phyloP scores from a whole-genome alignment of 306 rosid genomes.

The Quercus ilex region DNA sequence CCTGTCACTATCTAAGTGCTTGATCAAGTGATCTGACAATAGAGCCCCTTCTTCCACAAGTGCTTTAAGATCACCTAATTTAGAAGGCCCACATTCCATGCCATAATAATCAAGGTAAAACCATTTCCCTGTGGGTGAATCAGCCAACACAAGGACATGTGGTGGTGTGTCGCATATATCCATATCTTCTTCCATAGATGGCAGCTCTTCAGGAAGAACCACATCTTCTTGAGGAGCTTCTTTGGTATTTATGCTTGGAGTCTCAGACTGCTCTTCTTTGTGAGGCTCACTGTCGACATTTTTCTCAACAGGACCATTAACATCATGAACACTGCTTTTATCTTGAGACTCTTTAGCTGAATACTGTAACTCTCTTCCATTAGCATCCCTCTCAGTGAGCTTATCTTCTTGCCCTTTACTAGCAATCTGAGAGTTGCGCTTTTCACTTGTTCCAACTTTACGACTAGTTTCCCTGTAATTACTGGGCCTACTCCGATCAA shows the following conservation, averaged over 20 bases:
- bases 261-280: constrained; percentile 53
- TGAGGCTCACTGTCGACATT: constrained; percentile 32
- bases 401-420: constrained; percentile 61
- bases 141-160: constrained; percentile 67
- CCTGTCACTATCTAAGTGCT: constrained; percentile 87
- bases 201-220: constrained; percentile 67
- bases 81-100: constrained; percentile 79
- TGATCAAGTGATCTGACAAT: constrained; percentile 86
- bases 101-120: constrained; percentile 87
- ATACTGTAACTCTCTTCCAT: constrained; percentile 33
- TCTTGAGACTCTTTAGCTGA: constrained; percentile 57
- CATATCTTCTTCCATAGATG: constrained; percentile 99
- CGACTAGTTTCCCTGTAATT: constrained; percentile 44
- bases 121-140: constrained; percentile 80
- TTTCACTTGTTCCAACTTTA: constrained; percentile 53
- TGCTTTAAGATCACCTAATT: constrained; percentile 66
- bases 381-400: constrained; percentile 46
- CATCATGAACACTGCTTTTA: constrained; percentile 36
- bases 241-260: constrained; percentile 46
- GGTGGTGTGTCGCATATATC: constrained; percentile 99
- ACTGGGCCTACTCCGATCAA: constrained; percentile 43
- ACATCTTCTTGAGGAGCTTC: constrained; percentile 44
- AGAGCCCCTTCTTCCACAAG: constrained; percentile 87
- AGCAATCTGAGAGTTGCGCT: constrained; percentile 36
- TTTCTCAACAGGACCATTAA: constrained; percentile 42